Percentiles rank a stretch among this genome's conserved stretches.
phyloP scores from a whole-genome alignment of 164 flowering plant species.

The Dillenia turbinata region DNA sequence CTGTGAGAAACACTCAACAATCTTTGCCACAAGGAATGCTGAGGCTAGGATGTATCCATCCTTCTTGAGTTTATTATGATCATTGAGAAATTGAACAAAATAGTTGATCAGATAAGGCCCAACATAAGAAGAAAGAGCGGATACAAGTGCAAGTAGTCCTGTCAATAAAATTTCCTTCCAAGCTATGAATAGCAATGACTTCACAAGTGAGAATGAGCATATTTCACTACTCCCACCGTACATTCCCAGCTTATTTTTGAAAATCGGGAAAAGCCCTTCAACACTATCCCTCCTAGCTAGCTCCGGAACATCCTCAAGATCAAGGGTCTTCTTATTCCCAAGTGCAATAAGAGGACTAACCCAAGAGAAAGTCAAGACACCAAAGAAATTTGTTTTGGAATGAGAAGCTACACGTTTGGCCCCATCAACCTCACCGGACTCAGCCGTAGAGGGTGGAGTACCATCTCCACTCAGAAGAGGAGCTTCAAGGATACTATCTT shows the following conservation, averaged over 20 bases:
- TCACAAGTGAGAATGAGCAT: conserved; percentile 8
- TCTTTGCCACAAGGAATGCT: conserved; percentile 18
- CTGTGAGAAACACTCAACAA: conserved; percentile 22
- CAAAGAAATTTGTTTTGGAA: conserved; percentile 28
- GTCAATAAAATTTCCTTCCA: conserved; percentile 19
- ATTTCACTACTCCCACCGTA: conserved; percentile 2
- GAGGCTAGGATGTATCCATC: conserved; percentile 26
- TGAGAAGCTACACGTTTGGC: conserved; percentile 20
- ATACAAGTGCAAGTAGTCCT: conserved; percentile 12
- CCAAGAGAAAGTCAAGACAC: conserved; percentile 45
- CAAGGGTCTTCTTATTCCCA: conserved; percentile 33
- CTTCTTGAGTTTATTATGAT: conserved; percentile 11
- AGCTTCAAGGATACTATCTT: conserved; percentile 15
- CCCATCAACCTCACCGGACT: not conserved
- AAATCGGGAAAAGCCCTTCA: conserved; percentile 19
- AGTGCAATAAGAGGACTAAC: conserved; percentile 29
- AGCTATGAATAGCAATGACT: conserved; percentile 14
- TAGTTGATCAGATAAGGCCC: conserved; percentile 28
- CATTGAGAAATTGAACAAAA: conserved; percentile 30
- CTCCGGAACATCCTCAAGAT: conserved; percentile 48
- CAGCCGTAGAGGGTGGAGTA: not conserved
- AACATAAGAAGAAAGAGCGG: conserved; percentile 25
- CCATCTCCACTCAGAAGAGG: conserved; percentile 21
- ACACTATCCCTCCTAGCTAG: conserved; percentile 26
- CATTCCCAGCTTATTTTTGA: conserved; percentile 21